Evolutionary conservation across 768 basidiomycete genomes (phyloP).

Genomic region (Termitomyces titanicus): DNA sequence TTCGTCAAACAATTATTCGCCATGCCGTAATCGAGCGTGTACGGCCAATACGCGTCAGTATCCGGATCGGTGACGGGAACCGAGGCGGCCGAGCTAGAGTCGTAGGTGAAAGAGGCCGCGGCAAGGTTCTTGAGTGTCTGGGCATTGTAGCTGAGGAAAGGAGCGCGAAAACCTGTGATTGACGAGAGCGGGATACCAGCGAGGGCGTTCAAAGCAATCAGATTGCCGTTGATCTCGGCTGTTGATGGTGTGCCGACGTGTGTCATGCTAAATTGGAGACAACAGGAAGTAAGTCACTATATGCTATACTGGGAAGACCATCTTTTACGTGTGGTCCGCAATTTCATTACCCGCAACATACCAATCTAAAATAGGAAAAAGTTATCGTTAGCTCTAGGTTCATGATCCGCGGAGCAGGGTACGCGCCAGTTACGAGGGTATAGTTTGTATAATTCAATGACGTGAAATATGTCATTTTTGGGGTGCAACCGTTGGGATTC

Average conservation of each 20-base stretch:
- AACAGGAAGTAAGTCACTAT: background rate
- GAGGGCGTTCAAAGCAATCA: slow-evolving; percentile 74
- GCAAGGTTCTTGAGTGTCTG: slow-evolving; percentile 60
- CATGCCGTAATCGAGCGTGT: slow-evolving; percentile 76
- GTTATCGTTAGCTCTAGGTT: background rate
- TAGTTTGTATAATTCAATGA: slow-evolving; percentile 75
- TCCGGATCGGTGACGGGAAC: slow-evolving; percentile 60
- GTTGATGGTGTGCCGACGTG: slow-evolving; percentile 62
- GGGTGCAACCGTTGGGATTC: slow-evolving; percentile 74
- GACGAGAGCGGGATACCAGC: slow-evolving; percentile 67
- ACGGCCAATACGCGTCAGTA: slow-evolving; percentile 83
- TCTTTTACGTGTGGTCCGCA: slow-evolving; percentile 67
- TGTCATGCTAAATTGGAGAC: slow-evolving; percentile 56
- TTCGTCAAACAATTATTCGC: slow-evolving; percentile 71
- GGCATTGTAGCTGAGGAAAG: slow-evolving; percentile 62
- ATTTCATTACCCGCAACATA: slow-evolving; percentile 83
- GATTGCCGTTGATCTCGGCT: slow-evolving; percentile 73
- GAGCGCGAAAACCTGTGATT: slow-evolving; percentile 75
- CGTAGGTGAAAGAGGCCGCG: slow-evolving; percentile 63
- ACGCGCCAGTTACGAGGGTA: slow-evolving; percentile 56
- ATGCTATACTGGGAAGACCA: background rate
- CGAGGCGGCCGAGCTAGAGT: slow-evolving; percentile 58
- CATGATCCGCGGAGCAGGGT: background rate
- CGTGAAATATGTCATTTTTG: slow-evolving; percentile 75
- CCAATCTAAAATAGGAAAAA: slow-evolving; percentile 47